Evolutionary conservation across 164 flowering plant species (phyloP), one percentile per base, ranked within the genome.

Genomic region (Umbilicus rupestris): DNA sequence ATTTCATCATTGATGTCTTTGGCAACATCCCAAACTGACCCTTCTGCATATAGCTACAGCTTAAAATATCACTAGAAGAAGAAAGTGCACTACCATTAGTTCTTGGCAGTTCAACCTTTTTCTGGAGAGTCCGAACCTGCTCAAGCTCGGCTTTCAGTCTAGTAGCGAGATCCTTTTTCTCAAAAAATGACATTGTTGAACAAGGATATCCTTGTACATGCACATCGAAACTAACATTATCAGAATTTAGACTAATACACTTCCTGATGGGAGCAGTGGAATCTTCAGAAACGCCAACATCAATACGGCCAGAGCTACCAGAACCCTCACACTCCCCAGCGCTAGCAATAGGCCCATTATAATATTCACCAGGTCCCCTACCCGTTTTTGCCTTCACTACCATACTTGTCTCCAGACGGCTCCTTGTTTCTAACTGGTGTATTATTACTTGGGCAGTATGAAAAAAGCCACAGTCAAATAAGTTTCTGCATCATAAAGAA

Each of bases 311-410:
- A 1, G 85, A 83, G 75, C 85, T 77, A 50, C 79, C 87, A 64
- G 82, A 83, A 1, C 83, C 85, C 67, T 83, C 89, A 0, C 80
- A 78, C 68, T 77, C 83, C 68, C 78, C 79, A 24, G 73, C 65
- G 0, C 74, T 64, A 28, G 50, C 67, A 50, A 69, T 35, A 15
- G 63, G 22, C 47, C 70, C 68, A 3, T 69, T 30, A 42, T 73
- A 69, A 67, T 69, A 75, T 26, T 76, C 78, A 33, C 68, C 79
- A 19, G 73, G 62, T 12, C 70, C 75, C 66, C 73, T 67, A 41
- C 44, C 72, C 39, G 65, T 78, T 67, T 68, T 76, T n/a, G 72
- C 83, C 80, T 76, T 73, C 71, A 59, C 42, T 41, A 7, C 46
- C 64, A 68, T n/a, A 62, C n/a, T 28, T 46, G 49, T 20, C 24